These are phyloP conservation scores for Calendula officinalis DNA, from an alignment of 129 eudicot species.

Conservation along the genomic window DNA sequence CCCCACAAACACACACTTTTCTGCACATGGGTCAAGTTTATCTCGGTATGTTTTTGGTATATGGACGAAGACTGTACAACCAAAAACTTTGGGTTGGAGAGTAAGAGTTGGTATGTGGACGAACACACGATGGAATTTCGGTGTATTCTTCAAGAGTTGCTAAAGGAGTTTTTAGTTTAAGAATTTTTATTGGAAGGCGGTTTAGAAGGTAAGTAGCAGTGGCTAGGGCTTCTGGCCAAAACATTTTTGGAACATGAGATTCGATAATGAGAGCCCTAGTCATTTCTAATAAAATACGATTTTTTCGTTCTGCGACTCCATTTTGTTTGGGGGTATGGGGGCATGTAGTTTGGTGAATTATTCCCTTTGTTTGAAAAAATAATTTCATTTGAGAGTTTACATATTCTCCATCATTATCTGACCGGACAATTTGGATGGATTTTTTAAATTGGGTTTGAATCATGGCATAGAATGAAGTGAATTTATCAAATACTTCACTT, in stretches of 20 bases:
- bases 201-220: constrained; percentile 4
- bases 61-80: neutral
- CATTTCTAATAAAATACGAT: neutral
- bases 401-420: neutral
- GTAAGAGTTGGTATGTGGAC: neutral
- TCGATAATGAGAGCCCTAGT: constrained; percentile 4
- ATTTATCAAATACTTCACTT: neutral
- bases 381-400: constrained; percentile 3
- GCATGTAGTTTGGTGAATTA: neutral
- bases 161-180: neutral
- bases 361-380: constrained; percentile 3
- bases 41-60: neutral
- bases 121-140: neutral
- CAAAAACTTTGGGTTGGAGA: neutral
- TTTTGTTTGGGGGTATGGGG: constrained; percentile 4
- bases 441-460: neutral
- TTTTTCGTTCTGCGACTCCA: neutral
- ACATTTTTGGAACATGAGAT: neutral
- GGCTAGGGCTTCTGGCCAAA: neutral
- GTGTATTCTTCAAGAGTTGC: neutral
- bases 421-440: neutral
- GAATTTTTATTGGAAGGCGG: constrained; percentile 14
- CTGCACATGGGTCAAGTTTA: neutral
- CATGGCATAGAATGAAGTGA: neutral
- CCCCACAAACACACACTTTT: neutral